phyloP scores from a whole-genome alignment of 2,329 filamentous ascomycete species.

The Exophiala viscosa region DNA sequence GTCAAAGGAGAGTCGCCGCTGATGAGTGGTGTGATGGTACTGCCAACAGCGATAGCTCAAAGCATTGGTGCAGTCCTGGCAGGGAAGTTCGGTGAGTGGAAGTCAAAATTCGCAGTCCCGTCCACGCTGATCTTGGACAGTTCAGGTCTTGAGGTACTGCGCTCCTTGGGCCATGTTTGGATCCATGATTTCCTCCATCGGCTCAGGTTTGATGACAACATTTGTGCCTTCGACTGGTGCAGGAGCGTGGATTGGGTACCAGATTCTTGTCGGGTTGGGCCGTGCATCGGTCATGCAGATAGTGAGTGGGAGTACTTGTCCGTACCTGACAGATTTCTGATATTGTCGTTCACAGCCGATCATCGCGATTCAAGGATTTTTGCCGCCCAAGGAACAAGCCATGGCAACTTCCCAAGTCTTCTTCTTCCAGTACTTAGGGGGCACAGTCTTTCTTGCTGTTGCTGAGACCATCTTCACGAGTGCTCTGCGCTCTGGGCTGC shows the following conservation, averaged over 20 bases:
- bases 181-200: constrained; percentile 27
- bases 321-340: background rate
- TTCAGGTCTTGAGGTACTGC: constrained; percentile 28
- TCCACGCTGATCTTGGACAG: constrained; percentile 1
- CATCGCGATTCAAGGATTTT: constrained; percentile 24
- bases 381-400: constrained; percentile 22
- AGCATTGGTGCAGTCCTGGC: constrained; percentile 19
- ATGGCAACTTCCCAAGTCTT: constrained; percentile 26
- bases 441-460: constrained; percentile 26
- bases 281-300: constrained; percentile 28
- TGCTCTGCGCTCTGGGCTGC: constrained; percentile 15
- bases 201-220: constrained; percentile 29
- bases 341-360: constrained; percentile 8
- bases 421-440: constrained; percentile 28
- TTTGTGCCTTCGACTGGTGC: constrained; percentile 25
- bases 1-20: constrained; percentile 26
- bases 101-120: background rate
- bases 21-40: constrained; percentile 26
- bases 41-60: constrained; percentile 27
- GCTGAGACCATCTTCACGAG: constrained; percentile 26
- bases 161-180: constrained; percentile 29
- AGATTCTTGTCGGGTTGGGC: constrained; percentile 30
- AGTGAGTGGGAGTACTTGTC: background rate
- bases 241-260: constrained; percentile 33
- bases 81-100: constrained; percentile 15